These are phyloP conservation scores for Ophiostoma fasciatum DNA, from an alignment of 2,329 filamentous ascomycete species.

Conservation along the genomic window DNA sequence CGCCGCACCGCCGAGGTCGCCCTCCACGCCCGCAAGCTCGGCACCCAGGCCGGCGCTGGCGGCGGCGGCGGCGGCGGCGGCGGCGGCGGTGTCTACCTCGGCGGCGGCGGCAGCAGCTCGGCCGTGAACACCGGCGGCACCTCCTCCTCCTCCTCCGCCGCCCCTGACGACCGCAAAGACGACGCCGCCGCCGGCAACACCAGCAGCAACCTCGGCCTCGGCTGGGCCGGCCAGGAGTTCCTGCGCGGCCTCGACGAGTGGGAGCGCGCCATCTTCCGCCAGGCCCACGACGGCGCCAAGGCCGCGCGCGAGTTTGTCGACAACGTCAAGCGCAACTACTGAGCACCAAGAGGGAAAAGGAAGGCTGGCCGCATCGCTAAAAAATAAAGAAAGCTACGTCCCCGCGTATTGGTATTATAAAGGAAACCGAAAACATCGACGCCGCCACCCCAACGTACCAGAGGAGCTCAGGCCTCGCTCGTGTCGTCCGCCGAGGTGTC, in stretches of 20 bases:
- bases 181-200: conserved; percentile 20
- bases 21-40: conserved; percentile 76
- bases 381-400: too few species aligned
- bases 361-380: neutral
- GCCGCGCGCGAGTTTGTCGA: conserved; percentile 56
- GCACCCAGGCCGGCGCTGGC: conserved; percentile 38
- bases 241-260: conserved; percentile 78
- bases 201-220: conserved; percentile 34
- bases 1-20: conserved; percentile 67
- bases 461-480: too few species aligned
- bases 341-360: neutral
- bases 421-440: too few species aligned
- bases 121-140: neutral
- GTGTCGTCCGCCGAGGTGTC: too few species aligned
- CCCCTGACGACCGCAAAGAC: conserved; percentile 42
- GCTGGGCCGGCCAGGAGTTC: conserved; percentile 63
- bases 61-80: conserved; percentile 35
- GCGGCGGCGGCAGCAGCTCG: conserved; percentile 31
- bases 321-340: conserved; percentile 32
- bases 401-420: neutral
- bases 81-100: too few species aligned
- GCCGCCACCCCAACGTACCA: too few species aligned
- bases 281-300: conserved; percentile 60
- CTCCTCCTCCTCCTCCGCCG: too few species aligned
- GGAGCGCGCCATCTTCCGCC: conserved; percentile 63